These are phyloP conservation scores for Dimargaris cristalligena DNA, from an alignment of 192 early-diverging fungal genomes.

Conservation along the genomic window DNA sequence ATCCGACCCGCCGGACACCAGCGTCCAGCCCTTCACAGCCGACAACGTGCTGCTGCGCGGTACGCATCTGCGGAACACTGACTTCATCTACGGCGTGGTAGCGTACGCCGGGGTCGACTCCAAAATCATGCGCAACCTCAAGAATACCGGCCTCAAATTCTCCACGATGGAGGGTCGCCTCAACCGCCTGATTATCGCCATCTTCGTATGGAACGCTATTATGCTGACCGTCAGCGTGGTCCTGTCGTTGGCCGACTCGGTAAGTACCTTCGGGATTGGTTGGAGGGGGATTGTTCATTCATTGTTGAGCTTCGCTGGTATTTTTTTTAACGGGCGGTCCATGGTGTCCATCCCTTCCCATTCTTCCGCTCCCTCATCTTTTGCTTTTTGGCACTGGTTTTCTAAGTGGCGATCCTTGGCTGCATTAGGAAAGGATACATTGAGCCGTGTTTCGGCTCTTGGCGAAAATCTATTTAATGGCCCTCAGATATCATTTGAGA, in stretches of 20 bases:
- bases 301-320: too few species aligned
- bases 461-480: too few species aligned
- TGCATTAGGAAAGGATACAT: too few species aligned
- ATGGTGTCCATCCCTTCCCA: too few species aligned
- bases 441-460: too few species aligned
- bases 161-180: slow-evolving; percentile 58
- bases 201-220: slow-evolving; percentile 38
- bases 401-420: too few species aligned
- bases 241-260: slow-evolving; percentile 22
- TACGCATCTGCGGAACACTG: slow-evolving; percentile 65
- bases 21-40: slow-evolving; percentile 49
- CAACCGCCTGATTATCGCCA: slow-evolving; percentile 60
- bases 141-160: slow-evolving; percentile 56
- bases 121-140: slow-evolving; percentile 49
- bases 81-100: slow-evolving; percentile 58
- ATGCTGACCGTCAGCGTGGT: slow-evolving; percentile 34
- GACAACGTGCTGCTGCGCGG: slow-evolving; percentile 73
- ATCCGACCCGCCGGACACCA: background rate
- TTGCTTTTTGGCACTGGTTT: too few species aligned
- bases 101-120: slow-evolving; percentile 56
- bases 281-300: too few species aligned
- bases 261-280: too few species aligned
- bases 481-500: too few species aligned
- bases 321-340: too few species aligned
- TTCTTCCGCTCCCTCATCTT: too few species aligned